Percentiles rank a stretch among this genome's conserved stretches.
These are phyloP conservation scores for Rauvolfia tetraphylla DNA, from an alignment of 257 asterid genomes.

Conservation along the genomic window DNA sequence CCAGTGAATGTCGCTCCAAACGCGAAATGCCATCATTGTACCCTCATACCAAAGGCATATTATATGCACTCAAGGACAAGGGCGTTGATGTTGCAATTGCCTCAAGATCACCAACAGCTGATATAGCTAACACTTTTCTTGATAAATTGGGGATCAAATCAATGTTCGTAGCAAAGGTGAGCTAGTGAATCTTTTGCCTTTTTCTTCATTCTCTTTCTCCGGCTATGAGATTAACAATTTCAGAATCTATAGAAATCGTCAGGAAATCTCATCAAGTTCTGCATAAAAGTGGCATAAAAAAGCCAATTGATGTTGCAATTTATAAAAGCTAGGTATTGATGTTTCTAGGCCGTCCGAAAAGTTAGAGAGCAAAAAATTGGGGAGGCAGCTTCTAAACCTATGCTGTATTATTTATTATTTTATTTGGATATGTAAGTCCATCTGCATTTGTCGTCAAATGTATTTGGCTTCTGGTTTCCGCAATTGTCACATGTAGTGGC, in stretches of 20 bases:
- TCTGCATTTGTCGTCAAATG: not conserved
- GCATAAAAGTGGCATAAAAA: not conserved
- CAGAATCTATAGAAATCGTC: not conserved
- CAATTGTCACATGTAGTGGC: not conserved
- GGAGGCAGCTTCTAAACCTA: not conserved
- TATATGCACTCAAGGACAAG: conserved; percentile 39
- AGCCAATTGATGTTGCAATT: not conserved
- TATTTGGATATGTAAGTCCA: no score
- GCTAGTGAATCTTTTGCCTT: not conserved
- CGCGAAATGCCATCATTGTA: conserved; percentile 35
- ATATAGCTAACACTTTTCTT: conserved; percentile 67
- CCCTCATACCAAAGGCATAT: conserved; percentile 40
- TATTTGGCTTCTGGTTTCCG: not conserved
- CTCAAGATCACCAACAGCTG: conserved; percentile 66
- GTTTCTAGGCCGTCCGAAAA: not conserved
- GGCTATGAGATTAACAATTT: not conserved
- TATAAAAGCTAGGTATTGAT: not conserved
- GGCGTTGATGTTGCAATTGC: conserved; percentile 43
- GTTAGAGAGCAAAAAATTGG: not conserved
- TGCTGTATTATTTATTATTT: no score
- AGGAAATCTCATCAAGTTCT: not conserved
- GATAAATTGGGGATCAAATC: conserved; percentile 71
- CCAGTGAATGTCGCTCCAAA: conserved; percentile 63
- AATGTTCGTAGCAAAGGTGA: conserved; percentile 80
- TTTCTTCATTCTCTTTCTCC: not conserved